These are phyloP conservation scores for Hanseniaspora vineae DNA, from an alignment of 805 yeast species.

Conservation along the genomic window DNA sequence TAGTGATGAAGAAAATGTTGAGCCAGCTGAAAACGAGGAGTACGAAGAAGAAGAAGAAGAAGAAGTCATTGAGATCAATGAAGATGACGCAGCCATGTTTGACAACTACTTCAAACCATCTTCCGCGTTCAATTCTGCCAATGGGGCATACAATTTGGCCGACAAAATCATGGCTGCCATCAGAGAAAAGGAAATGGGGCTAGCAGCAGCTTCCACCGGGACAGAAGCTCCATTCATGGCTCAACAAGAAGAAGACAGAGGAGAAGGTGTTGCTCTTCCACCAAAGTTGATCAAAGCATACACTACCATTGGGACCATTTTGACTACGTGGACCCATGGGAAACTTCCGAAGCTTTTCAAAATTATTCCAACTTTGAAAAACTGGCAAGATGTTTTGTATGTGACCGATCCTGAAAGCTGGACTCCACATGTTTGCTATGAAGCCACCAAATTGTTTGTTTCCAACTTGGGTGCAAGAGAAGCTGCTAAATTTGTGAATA, in stretches of 20 bases:
- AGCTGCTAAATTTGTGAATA: constrained; percentile 70
- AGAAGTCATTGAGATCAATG: constrained; percentile 48
- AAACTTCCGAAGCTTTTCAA: constrained; percentile 93
- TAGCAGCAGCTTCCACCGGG: neutral
- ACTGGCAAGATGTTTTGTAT: constrained; percentile 91
- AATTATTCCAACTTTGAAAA: constrained; percentile 80
- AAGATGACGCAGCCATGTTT: constrained; percentile 67
- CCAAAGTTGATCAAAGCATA: constrained; percentile 95
- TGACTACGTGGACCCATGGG: constrained; percentile 87
- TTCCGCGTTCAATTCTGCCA: constrained; percentile 24
- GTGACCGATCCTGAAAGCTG: constrained; percentile 87
- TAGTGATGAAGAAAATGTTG: constrained; percentile 40
- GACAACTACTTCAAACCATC: constrained; percentile 53
- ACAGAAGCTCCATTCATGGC: constrained; percentile 9
- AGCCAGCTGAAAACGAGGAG: constrained; percentile 31
- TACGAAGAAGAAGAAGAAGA: constrained; percentile 35
- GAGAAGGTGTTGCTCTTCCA: constrained; percentile 78
- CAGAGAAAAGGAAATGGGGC: constrained; percentile 49
- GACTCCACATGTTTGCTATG: constrained; percentile 92
- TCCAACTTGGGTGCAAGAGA: constrained; percentile 79
- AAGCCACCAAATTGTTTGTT: constrained; percentile 88
- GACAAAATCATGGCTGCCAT: constrained; percentile 90
- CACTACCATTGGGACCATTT: constrained; percentile 76
- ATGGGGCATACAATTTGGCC: constrained; percentile 57
- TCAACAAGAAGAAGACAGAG: constrained; percentile 17